Conservation (phyloP, 495 filamentous ascomycete species). For the Elaphomyces granulatus region DNA sequence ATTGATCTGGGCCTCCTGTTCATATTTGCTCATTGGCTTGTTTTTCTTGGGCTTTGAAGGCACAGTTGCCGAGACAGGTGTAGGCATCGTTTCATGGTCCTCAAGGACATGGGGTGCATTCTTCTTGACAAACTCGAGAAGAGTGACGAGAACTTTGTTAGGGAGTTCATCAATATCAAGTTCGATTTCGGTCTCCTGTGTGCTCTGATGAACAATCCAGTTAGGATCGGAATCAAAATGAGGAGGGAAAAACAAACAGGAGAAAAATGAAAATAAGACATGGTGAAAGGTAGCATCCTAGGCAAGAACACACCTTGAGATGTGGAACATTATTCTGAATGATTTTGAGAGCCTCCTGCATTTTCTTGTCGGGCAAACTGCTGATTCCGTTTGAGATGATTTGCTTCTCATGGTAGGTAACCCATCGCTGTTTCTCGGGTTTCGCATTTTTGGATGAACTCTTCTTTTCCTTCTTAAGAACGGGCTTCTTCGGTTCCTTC, state of each 20-base stretch:
- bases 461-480: conserved; percentile 36
- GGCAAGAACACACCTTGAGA: conserved; percentile 45
- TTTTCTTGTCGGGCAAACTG: conserved; percentile 54
- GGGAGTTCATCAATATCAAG: conserved; percentile 79
- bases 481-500: conserved; percentile 39
- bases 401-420: conserved; percentile 70
- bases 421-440: conserved; percentile 35
- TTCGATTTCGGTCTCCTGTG: conserved; percentile 75
- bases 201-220: conserved; percentile 32
- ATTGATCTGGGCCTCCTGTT: conserved; percentile 81
- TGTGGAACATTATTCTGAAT: conserved; percentile 77
- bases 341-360: conserved; percentile 69
- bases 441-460: conserved; percentile 24
- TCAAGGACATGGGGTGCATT: conserved; percentile 42
- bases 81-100: conserved; percentile 19
- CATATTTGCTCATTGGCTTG: conserved; percentile 91
- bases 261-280: too few species aligned
- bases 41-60: conserved; percentile 80
- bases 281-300: too few species aligned
- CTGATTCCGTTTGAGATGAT: conserved; percentile 70
- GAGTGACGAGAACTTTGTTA: conserved; percentile 54
- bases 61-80: conserved; percentile 31
- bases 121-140: conserved; percentile 64
- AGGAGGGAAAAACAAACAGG: conserved; percentile 2
- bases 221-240: conserved; percentile 9